Percentiles rank a stretch among this genome's conserved stretches.
Conservation (phyloP, 805 yeast genomes). For the Sungouiozyma intestinalis region DNA sequence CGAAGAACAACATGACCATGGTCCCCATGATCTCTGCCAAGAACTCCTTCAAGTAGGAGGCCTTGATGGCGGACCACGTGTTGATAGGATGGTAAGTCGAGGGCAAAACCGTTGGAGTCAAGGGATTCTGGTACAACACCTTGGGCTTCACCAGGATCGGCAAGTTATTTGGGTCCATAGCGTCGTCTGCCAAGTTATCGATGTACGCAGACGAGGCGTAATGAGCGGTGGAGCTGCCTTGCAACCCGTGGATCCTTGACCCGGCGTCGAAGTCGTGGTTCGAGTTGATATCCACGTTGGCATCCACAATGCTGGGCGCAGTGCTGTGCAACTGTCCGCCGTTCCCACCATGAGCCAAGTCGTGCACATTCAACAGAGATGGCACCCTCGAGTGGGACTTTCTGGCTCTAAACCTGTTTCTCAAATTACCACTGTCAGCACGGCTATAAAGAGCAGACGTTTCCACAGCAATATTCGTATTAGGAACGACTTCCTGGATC, state of each 20-base stretch:
- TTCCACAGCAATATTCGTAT: slow-evolving; percentile 14
- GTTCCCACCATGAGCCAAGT: neutral
- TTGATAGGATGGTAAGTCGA: slow-evolving; percentile 28
- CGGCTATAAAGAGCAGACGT: neutral
- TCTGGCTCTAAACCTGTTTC: neutral
- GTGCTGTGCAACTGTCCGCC: neutral
- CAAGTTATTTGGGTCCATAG: slow-evolving; percentile 3
- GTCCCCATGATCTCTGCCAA: slow-evolving; percentile 44
- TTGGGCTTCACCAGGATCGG: slow-evolving; percentile 28
- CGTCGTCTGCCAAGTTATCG: neutral
- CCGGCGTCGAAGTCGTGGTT: neutral
- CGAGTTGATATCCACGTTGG: neutral
- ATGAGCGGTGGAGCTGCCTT: neutral
- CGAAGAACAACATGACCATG: slow-evolving; percentile 34
- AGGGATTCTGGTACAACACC: slow-evolving; percentile 27
- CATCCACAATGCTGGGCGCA: neutral
- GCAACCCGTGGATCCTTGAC: neutral
- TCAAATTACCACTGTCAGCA: neutral
- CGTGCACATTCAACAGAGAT: neutral
- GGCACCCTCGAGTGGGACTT: neutral
- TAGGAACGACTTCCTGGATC: slow-evolving; percentile 23
- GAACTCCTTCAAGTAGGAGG: slow-evolving; percentile 32
- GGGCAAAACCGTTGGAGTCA: slow-evolving; percentile 28
- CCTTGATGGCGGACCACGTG: slow-evolving; percentile 27
- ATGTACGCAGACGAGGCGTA: neutral